Percentiles rank a stretch among this genome's conserved stretches.
phyloP scores from a whole-genome alignment of 306 rosid genomes.

The Rosa lucieae region DNA sequence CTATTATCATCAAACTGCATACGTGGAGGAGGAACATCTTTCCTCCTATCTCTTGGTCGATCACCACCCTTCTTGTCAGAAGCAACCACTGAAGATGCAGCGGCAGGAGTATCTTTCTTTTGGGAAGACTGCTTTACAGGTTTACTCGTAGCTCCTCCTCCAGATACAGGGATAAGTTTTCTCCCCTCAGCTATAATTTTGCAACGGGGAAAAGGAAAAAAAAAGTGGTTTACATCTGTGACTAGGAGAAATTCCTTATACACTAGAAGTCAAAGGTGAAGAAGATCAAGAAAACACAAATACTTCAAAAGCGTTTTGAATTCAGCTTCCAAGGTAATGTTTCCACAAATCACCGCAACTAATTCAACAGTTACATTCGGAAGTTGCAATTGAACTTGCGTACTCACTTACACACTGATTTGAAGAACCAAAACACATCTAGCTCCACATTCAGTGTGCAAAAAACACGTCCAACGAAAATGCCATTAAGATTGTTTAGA shows the following conservation, averaged over 20 bases:
- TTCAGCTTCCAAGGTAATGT: not conserved
- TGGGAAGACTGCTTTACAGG: constrained; percentile 50
- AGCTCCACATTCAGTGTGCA: not conserved
- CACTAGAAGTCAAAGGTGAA: not conserved
- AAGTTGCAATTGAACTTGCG: not conserved
- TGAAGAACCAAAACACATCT: not conserved
- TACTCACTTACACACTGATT: not conserved
- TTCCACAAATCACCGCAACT: not conserved
- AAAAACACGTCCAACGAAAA: not conserved
- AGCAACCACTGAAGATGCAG: constrained; percentile 38
- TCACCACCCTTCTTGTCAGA: constrained; percentile 62
- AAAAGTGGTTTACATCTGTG: constrained; percentile 13
- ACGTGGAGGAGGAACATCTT: constrained; percentile 76
- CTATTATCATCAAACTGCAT: constrained; percentile 79
- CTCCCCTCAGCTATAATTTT: constrained; percentile 40
- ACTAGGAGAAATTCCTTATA: not conserved
- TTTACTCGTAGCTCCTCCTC: constrained; percentile 44
- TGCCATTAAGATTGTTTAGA: no score
- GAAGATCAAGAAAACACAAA: not conserved
- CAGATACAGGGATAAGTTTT: no score
- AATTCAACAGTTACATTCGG: not conserved
- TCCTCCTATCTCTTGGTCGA: constrained; percentile 51
- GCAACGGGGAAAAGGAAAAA: constrained; percentile 6
- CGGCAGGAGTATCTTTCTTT: constrained; percentile 48
- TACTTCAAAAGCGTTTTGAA: not conserved